phyloP scores from a whole-genome alignment of 345 rosid species.

The Syzygium aromaticum region DNA sequence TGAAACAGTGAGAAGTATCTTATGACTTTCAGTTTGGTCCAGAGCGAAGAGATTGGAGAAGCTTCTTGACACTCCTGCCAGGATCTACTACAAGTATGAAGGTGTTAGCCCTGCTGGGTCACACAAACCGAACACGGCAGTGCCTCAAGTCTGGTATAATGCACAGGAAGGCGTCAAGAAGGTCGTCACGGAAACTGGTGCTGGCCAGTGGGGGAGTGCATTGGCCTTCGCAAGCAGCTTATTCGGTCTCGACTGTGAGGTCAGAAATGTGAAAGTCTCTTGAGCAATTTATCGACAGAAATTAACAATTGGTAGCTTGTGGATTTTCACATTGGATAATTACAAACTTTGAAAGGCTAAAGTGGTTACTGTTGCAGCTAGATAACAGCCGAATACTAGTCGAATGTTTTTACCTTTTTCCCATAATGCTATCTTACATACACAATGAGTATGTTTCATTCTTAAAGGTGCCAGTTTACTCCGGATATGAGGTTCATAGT shows the following conservation, averaged over 20 bases:
- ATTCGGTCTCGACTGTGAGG: slow-evolving; percentile 71
- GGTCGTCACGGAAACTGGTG: slow-evolving; percentile 88
- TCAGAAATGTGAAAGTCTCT: slow-evolving; percentile 11
- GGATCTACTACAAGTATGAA: slow-evolving; percentile 90
- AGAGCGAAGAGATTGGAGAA: slow-evolving; percentile 98
- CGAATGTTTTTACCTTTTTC: not conserved
- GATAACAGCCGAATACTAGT: not conserved
- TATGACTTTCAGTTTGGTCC: slow-evolving; percentile 3
- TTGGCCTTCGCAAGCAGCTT: slow-evolving; percentile 89
- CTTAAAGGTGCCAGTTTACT: not conserved
- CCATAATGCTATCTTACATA: not conserved
- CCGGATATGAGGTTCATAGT: not conserved
- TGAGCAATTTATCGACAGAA: not conserved
- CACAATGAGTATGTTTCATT: not conserved
- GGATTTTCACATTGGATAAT: not conserved
- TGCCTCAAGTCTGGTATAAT: slow-evolving; percentile 84
- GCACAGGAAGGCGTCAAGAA: slow-evolving; percentile 71
- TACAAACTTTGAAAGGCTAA: not conserved
- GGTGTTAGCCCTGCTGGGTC: slow-evolving; percentile 98
- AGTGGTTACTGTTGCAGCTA: not conserved
- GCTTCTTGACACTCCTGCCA: slow-evolving; percentile 79
- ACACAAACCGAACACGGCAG: slow-evolving; percentile 84
- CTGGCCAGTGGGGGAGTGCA: slow-evolving; percentile 97
- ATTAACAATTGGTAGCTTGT: not conserved
- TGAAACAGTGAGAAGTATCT: not conserved